These are phyloP conservation scores for Trametes gibbosa DNA, from an alignment of 768 basidiomycete genomes.

Conservation along the genomic window DNA sequence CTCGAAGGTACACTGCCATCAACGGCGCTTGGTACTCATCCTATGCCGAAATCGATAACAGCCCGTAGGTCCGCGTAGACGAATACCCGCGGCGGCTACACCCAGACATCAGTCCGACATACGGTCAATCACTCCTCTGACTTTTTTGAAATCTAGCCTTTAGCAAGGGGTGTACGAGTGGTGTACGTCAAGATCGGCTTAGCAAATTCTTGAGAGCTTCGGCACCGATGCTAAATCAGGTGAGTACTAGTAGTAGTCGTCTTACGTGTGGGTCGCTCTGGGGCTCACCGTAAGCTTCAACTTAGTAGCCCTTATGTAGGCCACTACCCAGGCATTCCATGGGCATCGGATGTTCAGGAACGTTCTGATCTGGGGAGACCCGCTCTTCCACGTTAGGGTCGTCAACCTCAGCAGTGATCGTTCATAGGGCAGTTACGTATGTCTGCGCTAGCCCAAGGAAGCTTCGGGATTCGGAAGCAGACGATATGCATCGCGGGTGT, in stretches of 20 bases:
- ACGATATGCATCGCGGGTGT: background rate
- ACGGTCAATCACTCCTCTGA: background rate
- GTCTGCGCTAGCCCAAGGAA: background rate
- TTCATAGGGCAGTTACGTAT: too few species aligned
- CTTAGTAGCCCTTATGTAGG: background rate
- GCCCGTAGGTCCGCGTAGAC: background rate
- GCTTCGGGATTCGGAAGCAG: background rate
- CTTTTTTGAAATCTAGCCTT: background rate
- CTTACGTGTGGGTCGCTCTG: background rate
- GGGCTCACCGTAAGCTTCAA: background rate
- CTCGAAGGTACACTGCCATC: background rate
- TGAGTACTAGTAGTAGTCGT: too few species aligned
- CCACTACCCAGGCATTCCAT: background rate
- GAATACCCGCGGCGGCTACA: background rate
- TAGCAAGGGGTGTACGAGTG: background rate
- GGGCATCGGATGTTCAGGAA: background rate
- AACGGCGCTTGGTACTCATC: background rate
- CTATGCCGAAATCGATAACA: conserved; percentile 8
- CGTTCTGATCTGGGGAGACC: background rate
- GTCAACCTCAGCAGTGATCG: background rate
- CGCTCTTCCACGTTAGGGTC: background rate
- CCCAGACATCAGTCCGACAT: background rate
- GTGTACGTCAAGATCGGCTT: background rate
- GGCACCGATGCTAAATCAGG: conserved; percentile 1
- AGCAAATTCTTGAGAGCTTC: background rate